Evolutionary conservation across 257 asterid genomes (phyloP), one percentile per base, ranked within the genome.

Genomic region (Solanum verrucosum): DNA sequence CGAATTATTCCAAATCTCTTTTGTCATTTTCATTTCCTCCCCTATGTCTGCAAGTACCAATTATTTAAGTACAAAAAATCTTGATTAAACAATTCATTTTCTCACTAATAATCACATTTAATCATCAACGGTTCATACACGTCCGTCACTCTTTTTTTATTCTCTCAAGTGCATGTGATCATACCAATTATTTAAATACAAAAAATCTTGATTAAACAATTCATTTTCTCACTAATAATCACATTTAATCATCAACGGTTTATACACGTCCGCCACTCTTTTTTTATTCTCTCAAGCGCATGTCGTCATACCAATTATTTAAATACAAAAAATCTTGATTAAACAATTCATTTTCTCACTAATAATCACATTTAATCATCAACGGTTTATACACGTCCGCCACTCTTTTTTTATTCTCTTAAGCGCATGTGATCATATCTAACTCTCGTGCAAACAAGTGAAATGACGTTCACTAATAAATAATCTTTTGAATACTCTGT

Each of bases 371-470:
- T 40, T 78, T n/a, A 9, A 46, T 0, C 20, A 84, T 11, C 31
- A 59, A 88, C 88, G 90, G 90, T 79, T n/a, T 8, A 65, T 86
- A 86, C 6, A 23, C 14, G 10, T 74, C 81, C 23, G 77, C 44
- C 68, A 31, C 74, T 21, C 23, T 21, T 81, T 6, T 67, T 83
- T 86, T 87, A 60, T 5, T 70, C 89, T 89, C 90, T 85, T 37
- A 74, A 37, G 5, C 74, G 9, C 82, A 88, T 89, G 88, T 89
- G 91, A 89, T 20, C 42, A 31, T 88, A 67, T 87, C 92, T 74
- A 49, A 78, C 10, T 33, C 21, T 33, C 56, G 10, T 74, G 18
- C 56, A 84, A 29, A 88, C 18, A 71, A 18, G 72, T 78, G 33
- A 49, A 42, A 87, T 12, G 34, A 37, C 23, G 52, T 73, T 29